Base-by-base conservation (phyloP, 768 basidiomycete genomes). In the Rhizopogon vinicolor region DNA sequence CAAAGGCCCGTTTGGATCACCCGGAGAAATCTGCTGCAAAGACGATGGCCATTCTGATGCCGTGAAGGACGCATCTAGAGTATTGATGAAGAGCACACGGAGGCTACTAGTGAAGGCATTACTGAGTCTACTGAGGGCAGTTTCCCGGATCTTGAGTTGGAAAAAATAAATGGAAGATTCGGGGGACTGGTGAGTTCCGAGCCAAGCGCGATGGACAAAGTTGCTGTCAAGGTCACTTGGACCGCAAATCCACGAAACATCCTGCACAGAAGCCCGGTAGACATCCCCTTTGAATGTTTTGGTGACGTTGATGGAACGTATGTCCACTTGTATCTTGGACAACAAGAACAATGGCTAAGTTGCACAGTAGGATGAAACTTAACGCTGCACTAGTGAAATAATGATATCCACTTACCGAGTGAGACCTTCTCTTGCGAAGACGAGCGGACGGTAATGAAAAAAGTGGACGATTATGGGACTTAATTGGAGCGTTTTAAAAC, bases 41-140 rank as follows among this genome's bases (percentile, higher is more conserved):
- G 78, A 79, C 41, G 77, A 66, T 8, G 85, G 83, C 86, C 86
- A 90, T 65, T 84, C 82, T 3, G 78, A 78, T 19, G 76, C 67
- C 22, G 87, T 67, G 14, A 78, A 52, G 5, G 70, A 65, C 22
- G 62, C 44, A 12, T 62, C 60, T 46, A 53, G 55, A 12, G 58
- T 49, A 29, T 76, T 76, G 14, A 85, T 56, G 75, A 50, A 56
- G 37, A 70, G n/a, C 45, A 71, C 35, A 8, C 58, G 62, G 58
- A 41, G 37, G 33, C 48, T 56, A 42, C 57, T 75, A 64, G 48
- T 66, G 63, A 58, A 71, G 67, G 28, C 66, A 62, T 60, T 58
- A 16, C 68, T 72, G 41, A 65, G 72, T 46, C 84, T 71, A 52
- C 83, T 78, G 25, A 88, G 44, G 3, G 70, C 72, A 35, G 80